Conservation (phyloP, 192 early-diverging fungal species). For the Mortierella alpina region DNA sequence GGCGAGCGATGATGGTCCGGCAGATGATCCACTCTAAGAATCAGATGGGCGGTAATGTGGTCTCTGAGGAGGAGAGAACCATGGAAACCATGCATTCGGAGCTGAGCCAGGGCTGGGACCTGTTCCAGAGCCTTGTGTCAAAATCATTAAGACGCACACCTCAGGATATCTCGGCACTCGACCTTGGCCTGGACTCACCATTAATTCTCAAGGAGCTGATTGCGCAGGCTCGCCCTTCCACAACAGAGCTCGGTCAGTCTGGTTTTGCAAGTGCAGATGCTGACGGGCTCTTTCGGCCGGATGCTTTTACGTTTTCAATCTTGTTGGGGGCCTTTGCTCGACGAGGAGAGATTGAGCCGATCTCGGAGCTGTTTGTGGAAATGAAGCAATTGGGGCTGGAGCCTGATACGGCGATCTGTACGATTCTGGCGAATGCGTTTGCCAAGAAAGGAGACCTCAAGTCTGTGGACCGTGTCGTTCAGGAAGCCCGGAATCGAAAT, state of each 20-base stretch:
- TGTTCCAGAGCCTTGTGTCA: slow-evolving; percentile 17
- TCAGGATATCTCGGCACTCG: neutral
- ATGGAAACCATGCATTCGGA: neutral
- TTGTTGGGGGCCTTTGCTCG: slow-evolving; percentile 34
- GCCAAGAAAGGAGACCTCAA: slow-evolving; percentile 38
- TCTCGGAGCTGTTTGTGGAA: slow-evolving; percentile 39
- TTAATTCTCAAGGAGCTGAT: slow-evolving; percentile 27
- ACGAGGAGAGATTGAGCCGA: slow-evolving; percentile 42
- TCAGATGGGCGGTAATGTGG: neutral
- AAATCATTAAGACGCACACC: neutral
- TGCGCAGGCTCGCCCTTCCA: neutral
- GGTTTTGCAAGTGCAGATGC: neutral
- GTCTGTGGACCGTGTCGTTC: slow-evolving; percentile 30
- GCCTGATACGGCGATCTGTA: slow-evolving; percentile 32
- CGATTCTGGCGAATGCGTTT: slow-evolving; percentile 38
- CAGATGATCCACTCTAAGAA: slow-evolving; percentile 19
- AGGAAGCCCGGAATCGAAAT: slow-evolving; percentile 22
- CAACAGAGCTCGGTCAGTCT: neutral
- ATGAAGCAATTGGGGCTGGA: slow-evolving; percentile 28
- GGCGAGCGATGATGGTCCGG: slow-evolving; percentile 38
- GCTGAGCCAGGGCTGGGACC: slow-evolving; percentile 34
- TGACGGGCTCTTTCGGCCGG: slow-evolving; percentile 20
- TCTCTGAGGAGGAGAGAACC: neutral
- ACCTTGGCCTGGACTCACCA: slow-evolving; percentile 3
- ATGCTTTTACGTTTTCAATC: slow-evolving; percentile 41